A percentile compares a stretch with the other conserved stretches of the same genome.
Evolutionary conservation across 108 stramenopile species (phyloP).

Genomic region (Conticribra guillardii): DNA sequence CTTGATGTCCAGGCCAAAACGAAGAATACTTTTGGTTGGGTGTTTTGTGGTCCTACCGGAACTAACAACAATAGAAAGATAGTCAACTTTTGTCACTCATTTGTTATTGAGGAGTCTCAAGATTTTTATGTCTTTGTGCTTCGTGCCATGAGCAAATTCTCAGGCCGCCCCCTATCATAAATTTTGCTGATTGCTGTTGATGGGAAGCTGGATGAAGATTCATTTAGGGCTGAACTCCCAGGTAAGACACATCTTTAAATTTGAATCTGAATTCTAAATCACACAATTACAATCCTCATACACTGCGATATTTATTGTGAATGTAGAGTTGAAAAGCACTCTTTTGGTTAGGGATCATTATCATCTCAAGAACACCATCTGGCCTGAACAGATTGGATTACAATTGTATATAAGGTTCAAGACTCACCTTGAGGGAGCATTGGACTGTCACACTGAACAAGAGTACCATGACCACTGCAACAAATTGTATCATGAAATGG

Average conservation of each 20-base stretch:
- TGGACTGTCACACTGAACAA: not conserved
- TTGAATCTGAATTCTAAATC: not conserved
- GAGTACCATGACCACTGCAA: not conserved
- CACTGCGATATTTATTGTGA: not conserved
- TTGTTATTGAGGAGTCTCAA: not conserved
- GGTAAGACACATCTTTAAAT: not conserved
- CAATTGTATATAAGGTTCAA: not conserved
- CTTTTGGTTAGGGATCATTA: not conserved
- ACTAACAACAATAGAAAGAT: not conserved
- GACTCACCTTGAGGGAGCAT: not conserved
- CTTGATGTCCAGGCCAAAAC: not conserved
- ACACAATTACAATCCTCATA: not conserved
- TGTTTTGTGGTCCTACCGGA: not conserved
- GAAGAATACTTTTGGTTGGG: slow-evolving; percentile 1
- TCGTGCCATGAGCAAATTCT: not conserved
- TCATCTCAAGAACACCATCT: not conserved
- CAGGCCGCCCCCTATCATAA: not conserved
- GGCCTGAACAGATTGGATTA: not conserved
- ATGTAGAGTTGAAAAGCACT: not conserved
- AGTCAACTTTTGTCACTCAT: not conserved
- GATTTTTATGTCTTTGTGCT: not conserved
- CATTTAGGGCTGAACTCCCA: not conserved
- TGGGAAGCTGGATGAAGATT: not conserved
- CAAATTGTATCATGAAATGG: not conserved
- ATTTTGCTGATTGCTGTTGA: not conserved